phyloP scores from a whole-genome alignment of 768 basidiomycete species.

The Boletus rubropictus region DNA sequence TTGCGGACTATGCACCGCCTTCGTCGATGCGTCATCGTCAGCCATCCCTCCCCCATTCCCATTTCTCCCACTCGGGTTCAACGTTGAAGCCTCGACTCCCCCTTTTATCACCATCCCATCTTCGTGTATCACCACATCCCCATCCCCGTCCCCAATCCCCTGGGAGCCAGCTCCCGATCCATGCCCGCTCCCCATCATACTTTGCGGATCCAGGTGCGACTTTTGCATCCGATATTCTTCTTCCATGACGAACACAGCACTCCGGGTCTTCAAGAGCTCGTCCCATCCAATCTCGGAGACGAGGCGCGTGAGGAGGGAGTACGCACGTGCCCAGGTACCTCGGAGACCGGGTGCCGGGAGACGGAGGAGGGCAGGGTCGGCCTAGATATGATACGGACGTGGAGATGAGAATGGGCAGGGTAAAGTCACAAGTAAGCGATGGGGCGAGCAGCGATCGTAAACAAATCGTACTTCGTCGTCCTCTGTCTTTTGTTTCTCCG shows the following conservation, averaged over 20 bases:
- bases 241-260: constrained; percentile 97
- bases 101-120: constrained; percentile 46
- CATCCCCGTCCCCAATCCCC: constrained; percentile 16
- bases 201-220: constrained; percentile 62
- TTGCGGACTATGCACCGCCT: constrained; percentile 43
- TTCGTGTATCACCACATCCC: constrained; percentile 52
- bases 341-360: constrained; percentile 90
- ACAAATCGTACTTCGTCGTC: constrained; percentile 65
- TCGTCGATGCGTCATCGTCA: constrained; percentile 70
- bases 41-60: constrained; percentile 8
- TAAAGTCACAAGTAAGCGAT: background rate
- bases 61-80: background rate
- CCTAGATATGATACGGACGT: constrained; percentile 48
- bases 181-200: constrained; percentile 20
- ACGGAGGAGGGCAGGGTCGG: constrained; percentile 90
- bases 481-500: constrained; percentile 73
- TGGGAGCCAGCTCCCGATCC: constrained; percentile 25
- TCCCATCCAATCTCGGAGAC: constrained; percentile 98
- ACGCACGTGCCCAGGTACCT: constrained; percentile 95
- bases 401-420: too few species aligned
- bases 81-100: background rate
- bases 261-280: constrained; percentile 92
- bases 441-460: background rate
- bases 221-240: constrained; percentile 99
- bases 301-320: constrained; percentile 81